Percentiles rank a stretch among this genome's conserved stretches.
Evolutionary conservation across 1,284 basidiomycete species (phyloP).

Genomic region (Coniferiporia weirii): DNA sequence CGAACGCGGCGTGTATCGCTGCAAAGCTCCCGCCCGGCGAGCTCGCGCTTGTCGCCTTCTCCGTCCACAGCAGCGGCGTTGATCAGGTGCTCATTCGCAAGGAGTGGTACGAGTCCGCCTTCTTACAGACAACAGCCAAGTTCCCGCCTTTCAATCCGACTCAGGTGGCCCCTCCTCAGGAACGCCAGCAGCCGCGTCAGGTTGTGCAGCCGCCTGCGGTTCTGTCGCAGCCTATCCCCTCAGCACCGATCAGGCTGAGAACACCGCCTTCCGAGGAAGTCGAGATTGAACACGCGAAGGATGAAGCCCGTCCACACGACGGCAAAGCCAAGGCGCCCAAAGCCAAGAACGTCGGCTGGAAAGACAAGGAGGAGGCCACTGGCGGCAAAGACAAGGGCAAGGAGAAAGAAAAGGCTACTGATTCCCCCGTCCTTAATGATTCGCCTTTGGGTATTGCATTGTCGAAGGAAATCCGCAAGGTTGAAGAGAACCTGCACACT

Average conservation of each 20-base stretch:
- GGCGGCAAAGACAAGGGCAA: constrained; percentile 40
- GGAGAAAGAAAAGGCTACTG: constrained; percentile 35
- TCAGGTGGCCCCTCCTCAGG: constrained; percentile 23
- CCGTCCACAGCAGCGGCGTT: constrained; percentile 75
- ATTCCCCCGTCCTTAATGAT: constrained; percentile 43
- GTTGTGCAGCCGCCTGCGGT: constrained; percentile 21
- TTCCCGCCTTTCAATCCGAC: constrained; percentile 47
- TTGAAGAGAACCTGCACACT: constrained; percentile 71
- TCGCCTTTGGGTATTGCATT: constrained; percentile 49
- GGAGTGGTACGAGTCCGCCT: constrained; percentile 72
- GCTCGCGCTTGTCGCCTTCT: constrained; percentile 74
- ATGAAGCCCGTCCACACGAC: constrained; percentile 50
- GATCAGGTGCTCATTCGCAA: constrained; percentile 78
- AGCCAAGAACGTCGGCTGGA: constrained; percentile 39
- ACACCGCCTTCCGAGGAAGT: constrained; percentile 71
- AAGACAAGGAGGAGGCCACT: constrained; percentile 35
- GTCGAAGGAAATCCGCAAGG: constrained; percentile 70
- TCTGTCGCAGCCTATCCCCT: constrained; percentile 24
- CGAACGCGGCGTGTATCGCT: constrained; percentile 72
- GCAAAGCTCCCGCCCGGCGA: constrained; percentile 72
- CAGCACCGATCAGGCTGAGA: constrained; percentile 40
- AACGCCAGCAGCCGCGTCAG: constrained; percentile 13
- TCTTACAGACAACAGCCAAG: constrained; percentile 49
- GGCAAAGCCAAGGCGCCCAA: constrained; percentile 53
- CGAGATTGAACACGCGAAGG: constrained; percentile 55